Evolutionary conservation across 148 eudicot genomes (phyloP).

Genomic region (Fagopyrum esculentum): DNA sequence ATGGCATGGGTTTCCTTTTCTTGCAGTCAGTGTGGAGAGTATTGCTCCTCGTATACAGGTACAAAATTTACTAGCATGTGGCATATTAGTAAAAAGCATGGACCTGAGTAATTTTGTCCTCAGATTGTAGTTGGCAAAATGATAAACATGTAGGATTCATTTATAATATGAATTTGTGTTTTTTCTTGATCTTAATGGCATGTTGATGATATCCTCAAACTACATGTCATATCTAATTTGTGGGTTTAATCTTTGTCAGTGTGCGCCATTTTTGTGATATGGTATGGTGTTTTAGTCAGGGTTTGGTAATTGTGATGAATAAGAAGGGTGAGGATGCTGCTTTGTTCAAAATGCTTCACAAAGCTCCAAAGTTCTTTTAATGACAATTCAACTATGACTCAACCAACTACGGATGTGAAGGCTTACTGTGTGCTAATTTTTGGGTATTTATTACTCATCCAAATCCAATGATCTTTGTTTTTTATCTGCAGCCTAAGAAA

Average conservation of each 20-base stretch:
- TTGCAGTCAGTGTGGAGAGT: too few relatives aligned
- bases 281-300: slow-evolving; percentile 30
- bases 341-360: slow-evolving; percentile 72
- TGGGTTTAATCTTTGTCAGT: neutral
- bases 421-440: too few relatives aligned
- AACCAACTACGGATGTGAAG: too few relatives aligned
- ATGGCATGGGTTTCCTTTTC: too few relatives aligned
- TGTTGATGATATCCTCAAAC: slow-evolving; percentile 4
- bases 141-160: neutral
- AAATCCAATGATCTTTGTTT: too few relatives aligned
- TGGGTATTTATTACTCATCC: too few relatives aligned
- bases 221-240: neutral
- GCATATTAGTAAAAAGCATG: neutral
- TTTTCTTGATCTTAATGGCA: neutral
- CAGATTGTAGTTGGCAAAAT: neutral
- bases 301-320: slow-evolving; percentile 97
- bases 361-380: slow-evolving; percentile 23
- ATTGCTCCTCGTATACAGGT: too few relatives aligned
- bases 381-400: too few relatives aligned
- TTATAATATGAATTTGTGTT: neutral
- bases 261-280: neutral
- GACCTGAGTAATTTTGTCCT: neutral
- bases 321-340: slow-evolving; percentile 80
- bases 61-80: neutral
- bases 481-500: too few relatives aligned